Evolutionary conservation across 257 asterid genomes (phyloP).

Genomic region (Fraxinus pennsylvanica): DNA sequence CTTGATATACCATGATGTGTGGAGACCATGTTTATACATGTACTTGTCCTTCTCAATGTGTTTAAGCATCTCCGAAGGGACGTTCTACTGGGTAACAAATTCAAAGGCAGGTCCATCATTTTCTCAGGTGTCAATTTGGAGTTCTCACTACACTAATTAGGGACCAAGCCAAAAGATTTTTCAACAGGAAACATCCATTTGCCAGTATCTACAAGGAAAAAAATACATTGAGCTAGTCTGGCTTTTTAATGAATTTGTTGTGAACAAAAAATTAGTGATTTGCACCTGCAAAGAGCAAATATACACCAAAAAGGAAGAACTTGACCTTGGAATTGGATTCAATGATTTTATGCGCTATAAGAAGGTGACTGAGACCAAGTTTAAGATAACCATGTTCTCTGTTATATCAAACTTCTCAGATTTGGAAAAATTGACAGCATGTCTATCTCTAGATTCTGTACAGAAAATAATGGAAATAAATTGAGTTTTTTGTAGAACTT

Average conservation of each 20-base stretch:
- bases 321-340: too few species aligned
- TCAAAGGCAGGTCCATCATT: conserved; percentile 71
- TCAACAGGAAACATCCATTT: neutral
- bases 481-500: neutral
- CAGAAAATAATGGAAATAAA: neutral
- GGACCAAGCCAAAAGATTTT: neutral
- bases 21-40: conserved; percentile 95
- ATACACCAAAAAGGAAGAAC: too few species aligned
- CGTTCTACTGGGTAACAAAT: conserved; percentile 96
- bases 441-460: neutral
- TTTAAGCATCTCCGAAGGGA: conserved; percentile 72
- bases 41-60: conserved; percentile 72
- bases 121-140: conserved; percentile 49
- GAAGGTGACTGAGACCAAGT: neutral
- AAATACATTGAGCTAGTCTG: too few species aligned
- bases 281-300: neutral
- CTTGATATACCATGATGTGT: conserved; percentile 67
- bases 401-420: too few species aligned
- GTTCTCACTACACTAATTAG: neutral
- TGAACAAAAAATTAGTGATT: neutral
- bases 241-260: neutral
- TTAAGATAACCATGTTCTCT: neutral
- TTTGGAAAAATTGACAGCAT: neutral
- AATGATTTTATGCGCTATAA: neutral
- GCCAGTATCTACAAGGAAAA: too few species aligned